These are phyloP conservation scores for Magnolia kwangsiensis DNA, from an alignment of 164 flowering plant species.

Conservation along the genomic window DNA sequence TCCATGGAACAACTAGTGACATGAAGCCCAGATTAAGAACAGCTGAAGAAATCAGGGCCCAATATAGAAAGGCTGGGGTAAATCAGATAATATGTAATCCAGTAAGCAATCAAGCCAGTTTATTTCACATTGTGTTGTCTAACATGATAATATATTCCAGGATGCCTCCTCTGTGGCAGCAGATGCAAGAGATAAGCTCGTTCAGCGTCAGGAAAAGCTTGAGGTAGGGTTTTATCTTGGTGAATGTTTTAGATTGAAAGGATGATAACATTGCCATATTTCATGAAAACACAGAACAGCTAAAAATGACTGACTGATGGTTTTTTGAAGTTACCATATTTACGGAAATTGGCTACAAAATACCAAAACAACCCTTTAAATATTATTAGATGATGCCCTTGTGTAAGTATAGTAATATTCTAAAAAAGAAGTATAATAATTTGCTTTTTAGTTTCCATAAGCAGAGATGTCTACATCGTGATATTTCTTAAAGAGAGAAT, in stretches of 20 bases:
- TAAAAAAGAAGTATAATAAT: too few relatives aligned
- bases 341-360: too few relatives aligned
- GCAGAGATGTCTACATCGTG: too few relatives aligned
- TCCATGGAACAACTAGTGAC: constrained; percentile 49
- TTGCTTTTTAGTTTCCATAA: too few relatives aligned
- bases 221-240: constrained; percentile 44
- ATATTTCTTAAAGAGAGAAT: too few relatives aligned
- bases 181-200: constrained; percentile 72
- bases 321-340: too few relatives aligned
- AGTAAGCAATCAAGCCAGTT: neutral
- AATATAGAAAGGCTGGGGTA: constrained; percentile 75
- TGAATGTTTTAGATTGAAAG: neutral
- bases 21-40: constrained; percentile 68
- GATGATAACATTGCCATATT: neutral
- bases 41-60: constrained; percentile 71
- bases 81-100: constrained; percentile 4
- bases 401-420: too few relatives aligned
- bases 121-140: constrained; percentile 11
- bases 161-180: constrained; percentile 76
- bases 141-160: constrained; percentile 34
- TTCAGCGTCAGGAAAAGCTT: constrained; percentile 77
- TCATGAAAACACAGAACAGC: neutral
- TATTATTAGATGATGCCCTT: too few relatives aligned
- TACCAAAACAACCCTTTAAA: too few relatives aligned
- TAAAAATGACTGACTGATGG: neutral